Evolutionary conservation across 768 basidiomycete species (phyloP), one percentile per base, ranked within the genome.

Genomic region (Auricularia cornea): DNA sequence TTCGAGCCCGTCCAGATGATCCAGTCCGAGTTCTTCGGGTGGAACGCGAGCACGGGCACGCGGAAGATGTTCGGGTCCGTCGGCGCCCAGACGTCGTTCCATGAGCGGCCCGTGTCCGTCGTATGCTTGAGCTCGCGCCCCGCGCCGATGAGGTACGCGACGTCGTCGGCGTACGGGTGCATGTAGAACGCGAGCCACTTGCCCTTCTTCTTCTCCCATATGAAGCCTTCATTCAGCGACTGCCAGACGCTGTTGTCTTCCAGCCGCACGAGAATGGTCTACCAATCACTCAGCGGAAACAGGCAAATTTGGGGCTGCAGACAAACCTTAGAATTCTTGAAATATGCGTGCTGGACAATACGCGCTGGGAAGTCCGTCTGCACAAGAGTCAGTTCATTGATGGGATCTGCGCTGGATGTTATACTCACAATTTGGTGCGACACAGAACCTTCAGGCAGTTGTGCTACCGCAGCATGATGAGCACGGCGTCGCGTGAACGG

Each of bases 221-320:
- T 86, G 74, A 92, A 94, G 1, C 96, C 97, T 74, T 99, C 95
- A 71, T 94, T 98, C 69, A 84, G 85, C 1, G 94, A 97, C 77
- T 98, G 94, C 93, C 93, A 98, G 61, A 98, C 80, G 0, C 83
- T 81, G 65, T 84, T 74, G 70, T 98, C 94, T 1, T 73, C 72
- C 3, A 97, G 81, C 5, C 91, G 87, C 44, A 92, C 85, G 33
- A 99, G 83, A 62, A 98, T 83, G 0, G 94, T 94, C 83, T 92
- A 0, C 65, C 61, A 18, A 38, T 23, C 8, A 2, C 12, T 63
- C 14, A 60, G 32, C 5, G 18, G 33, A 28, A 2, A 18, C 44
- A 61, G 41, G 8, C 10, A 8, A 28, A 16, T 14, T 61, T 29
- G 23, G 26, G 32, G 4, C 16, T n/a, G 5, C 60, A 30, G 1